Evolutionary conservation across 768 basidiomycete genomes (phyloP), one percentile per base, ranked within the genome.

Genomic region (Mycena galopus): DNA sequence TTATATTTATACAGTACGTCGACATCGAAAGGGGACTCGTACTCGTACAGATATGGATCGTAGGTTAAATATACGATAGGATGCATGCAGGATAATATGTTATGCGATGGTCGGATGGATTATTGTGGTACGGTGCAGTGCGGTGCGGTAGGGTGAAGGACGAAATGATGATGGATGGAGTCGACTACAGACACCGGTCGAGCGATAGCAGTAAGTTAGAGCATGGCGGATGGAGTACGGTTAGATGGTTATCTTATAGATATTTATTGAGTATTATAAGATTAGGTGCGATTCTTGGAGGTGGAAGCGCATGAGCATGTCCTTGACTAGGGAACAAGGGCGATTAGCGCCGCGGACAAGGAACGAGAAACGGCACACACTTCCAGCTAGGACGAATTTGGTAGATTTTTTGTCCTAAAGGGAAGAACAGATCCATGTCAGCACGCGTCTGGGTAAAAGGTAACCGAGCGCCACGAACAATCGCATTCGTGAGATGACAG

Each of bases 401-500:
- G 92, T 92, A 16, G 90, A 88, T 76, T 86, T 87, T 11, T 85
- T 86, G 77, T 93, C 92, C 91, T 93, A 74, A 25, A 61, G 32
- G 56, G 33, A 33, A 21, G 16, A 51, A 59, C 32, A 35, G 30
- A 56, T 53, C 63, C 11, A 73, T 55, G 73, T 66, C 62, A 65
- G 47, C 67, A 19, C 3, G 50, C 59, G 35, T n/a, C 21, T 25
- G 39, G 51, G 42, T 47, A 39, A 55, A 67, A 68, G 50, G 9
- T 53, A 32, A n/a, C 7, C 44, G n/a, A 19, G 42, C 30, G 62
- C 35, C 12, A 84, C 89, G 74, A 71, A 93, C 93, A 65, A 90
- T 93, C 69, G 92, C 91, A 4, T 89, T 88, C 21, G 93, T 94
- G 72, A 93, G 86, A 81, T 94, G 93, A 75, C 88, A 91, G 77